Conservation (phyloP, 768 basidiomycete genomes). For the Tylopilus intermedius region DNA sequence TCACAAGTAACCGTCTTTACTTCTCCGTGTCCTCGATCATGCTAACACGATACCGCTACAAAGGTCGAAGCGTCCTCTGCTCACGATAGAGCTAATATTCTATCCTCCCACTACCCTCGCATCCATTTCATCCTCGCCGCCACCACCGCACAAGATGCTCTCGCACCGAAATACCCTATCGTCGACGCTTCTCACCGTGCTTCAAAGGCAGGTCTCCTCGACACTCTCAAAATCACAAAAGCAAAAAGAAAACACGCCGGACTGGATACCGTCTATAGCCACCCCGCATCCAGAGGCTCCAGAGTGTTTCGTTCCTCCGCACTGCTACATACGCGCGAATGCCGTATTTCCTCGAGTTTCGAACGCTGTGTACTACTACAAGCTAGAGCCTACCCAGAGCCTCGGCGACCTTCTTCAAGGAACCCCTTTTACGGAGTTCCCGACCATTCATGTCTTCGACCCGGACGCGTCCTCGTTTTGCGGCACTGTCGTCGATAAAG, state of each 20-base stretch:
- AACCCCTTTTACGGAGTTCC: slow-evolving; percentile 77
- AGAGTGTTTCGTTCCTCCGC: slow-evolving; percentile 50
- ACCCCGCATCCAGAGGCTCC: slow-evolving; percentile 51
- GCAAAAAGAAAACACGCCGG: slow-evolving; percentile 46
- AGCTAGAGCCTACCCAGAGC: slow-evolving; percentile 46
- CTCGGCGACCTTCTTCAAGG: slow-evolving; percentile 48
- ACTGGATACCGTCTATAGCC: slow-evolving; percentile 55
- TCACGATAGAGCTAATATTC: slow-evolving; percentile 73
- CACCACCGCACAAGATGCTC: slow-evolving; percentile 46
- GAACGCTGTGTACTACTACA: slow-evolving; percentile 45
- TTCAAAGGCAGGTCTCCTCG: slow-evolving; percentile 41
- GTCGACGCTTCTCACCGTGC: slow-evolving; percentile 44
- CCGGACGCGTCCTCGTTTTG: slow-evolving; percentile 47
- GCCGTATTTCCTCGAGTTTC: slow-evolving; percentile 25
- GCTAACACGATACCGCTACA: slow-evolving; percentile 15
- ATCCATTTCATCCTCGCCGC: slow-evolving; percentile 31
- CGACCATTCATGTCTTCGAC: slow-evolving; percentile 74
- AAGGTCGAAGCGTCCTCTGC: slow-evolving; percentile 67
- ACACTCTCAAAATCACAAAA: slow-evolving; percentile 29
- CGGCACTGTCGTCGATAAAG: slow-evolving; percentile 53
- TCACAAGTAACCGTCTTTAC: slow-evolving; percentile 52
- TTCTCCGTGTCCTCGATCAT: slow-evolving; percentile 6
- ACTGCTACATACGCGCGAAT: slow-evolving; percentile 55
- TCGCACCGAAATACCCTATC: slow-evolving; percentile 59
- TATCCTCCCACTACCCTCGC: slow-evolving; percentile 49